Evolutionary conservation across 2,329 filamentous ascomycete genomes (phyloP).

Genomic region (Epichloe elymi): DNA sequence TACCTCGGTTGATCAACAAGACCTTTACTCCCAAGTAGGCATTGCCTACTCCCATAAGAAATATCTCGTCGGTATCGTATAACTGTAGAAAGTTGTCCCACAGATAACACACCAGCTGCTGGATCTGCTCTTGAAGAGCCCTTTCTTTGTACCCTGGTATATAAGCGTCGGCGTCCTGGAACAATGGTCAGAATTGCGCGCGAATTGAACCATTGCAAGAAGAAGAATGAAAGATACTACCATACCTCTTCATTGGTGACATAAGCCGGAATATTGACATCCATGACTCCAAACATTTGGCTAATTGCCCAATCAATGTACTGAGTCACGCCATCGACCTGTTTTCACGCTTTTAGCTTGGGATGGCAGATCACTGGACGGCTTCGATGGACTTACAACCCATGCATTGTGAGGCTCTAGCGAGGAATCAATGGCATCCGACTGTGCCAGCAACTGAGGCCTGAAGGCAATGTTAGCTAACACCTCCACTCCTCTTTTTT

Average conservation of each 20-base stretch:
- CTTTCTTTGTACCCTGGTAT: slow-evolving; percentile 32
- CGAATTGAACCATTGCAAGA: neutral
- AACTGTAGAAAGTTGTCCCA: slow-evolving; percentile 97
- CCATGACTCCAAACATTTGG: slow-evolving; percentile 73
- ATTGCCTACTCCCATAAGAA: slow-evolving; percentile 80
- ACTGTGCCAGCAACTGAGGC: slow-evolving; percentile 56
- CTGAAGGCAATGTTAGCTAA: slow-evolving; percentile 16
- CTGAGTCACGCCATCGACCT: slow-evolving; percentile 69
- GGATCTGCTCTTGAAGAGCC: slow-evolving; percentile 44
- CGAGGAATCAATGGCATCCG: slow-evolving; percentile 56
- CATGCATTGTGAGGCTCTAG: slow-evolving; percentile 77
- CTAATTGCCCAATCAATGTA: slow-evolving; percentile 75
- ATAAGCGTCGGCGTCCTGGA: slow-evolving; percentile 34
- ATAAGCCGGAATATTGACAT: slow-evolving; percentile 79
- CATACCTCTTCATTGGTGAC: slow-evolving; percentile 49
- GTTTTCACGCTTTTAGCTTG: slow-evolving; percentile 13
- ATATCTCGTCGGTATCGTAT: slow-evolving; percentile 57
- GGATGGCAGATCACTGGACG: neutral
- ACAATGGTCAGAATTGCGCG: neutral
- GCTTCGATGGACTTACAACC: slow-evolving; percentile 47
- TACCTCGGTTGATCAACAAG: slow-evolving; percentile 65
- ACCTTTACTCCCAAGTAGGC: slow-evolving; percentile 75
- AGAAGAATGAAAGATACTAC: neutral
- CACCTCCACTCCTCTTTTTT: neutral
- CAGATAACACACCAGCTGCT: slow-evolving; percentile 69